Evolutionary conservation across 768 basidiomycete genomes (phyloP), one percentile per base, ranked within the genome.

Genomic region (Suillus sp.): DNA sequence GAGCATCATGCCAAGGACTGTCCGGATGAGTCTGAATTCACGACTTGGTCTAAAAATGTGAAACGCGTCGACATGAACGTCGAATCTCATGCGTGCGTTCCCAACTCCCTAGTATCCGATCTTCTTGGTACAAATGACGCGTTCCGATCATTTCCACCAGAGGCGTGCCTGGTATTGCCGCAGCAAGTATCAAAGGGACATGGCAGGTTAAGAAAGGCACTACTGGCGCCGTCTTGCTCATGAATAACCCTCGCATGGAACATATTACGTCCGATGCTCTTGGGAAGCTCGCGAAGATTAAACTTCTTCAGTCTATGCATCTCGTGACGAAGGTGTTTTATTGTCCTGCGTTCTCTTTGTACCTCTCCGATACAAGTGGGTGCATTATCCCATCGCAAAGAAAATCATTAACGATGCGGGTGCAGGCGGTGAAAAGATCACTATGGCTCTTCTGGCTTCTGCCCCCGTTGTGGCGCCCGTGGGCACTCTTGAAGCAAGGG

Each of bases 141-240:
- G 25, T 57, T 38, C 25, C 7, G 18, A 40, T 38, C 16, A 13
- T 20, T 32, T 53, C 27, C 10, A 56, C 25, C 16, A 38, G 55
- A 57, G 37, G 25, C 9, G 9, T 57, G 4, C 55, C 66, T 3
- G 72, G 67, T 16, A 40, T 72, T 20, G 68, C 61, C 4, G 61
- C 68, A 6, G 71, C 72, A 13, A 67, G 69, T 42, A 64, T 73
- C 47, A 72, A 72, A 62, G 71, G 71, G 34, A 42, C 58, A 34
- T 73, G 71, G 71, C 58, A 66, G 62, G 69, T 72, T 53, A 63
- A 64, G 40, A 42, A 35, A 25, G 50, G 51, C 30, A 65, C 50
- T 37, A 66, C 66, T 8, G 72, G 72, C 16, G 71, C 71, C 30
- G 47, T 73, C 32, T 43, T 73, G 30, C 64, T 71, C 50, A 70